Evolutionary conservation across 768 basidiomycete species (phyloP), one percentile per base, ranked within the genome.

Genomic region (Mycena pura): DNA sequence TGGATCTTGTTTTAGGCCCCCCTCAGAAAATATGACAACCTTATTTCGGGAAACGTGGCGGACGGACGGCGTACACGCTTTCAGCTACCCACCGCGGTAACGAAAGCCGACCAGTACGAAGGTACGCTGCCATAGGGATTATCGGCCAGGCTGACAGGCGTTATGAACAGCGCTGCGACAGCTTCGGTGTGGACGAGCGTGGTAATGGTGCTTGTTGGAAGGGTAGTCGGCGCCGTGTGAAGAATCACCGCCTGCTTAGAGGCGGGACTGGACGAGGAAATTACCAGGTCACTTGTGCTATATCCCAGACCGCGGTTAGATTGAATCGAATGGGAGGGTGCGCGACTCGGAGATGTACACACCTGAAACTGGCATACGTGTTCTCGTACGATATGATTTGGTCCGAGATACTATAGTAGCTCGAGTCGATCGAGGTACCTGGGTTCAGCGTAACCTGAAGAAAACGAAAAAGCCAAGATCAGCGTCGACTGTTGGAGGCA

Each of bases 381-480:
- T 69, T 51, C 58, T 78, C 74, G 13, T 65, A 69, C 1, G 75
- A 70, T 22, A 76, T 65, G 27, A 78, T 60, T 8, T 74, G 57
- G 51, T 76, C 69, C 2, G 74, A 68, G 19, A 77, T 68, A 3
- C 56, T 48, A 49, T 73, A 77, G 13, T 56, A 58, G 15, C 41
- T 53, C 21, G 65, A 50, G 9, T 25, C 43, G 15, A 67, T 60
- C 19, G 58, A 53, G 1, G 56, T 57, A 24, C 74, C 74, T 1
- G 75, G 74, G 63, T 76, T 77, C 43, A 77, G 32, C 2, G 65
- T 48, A 22, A 75, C 61, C 74, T 75, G 49, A 15, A 52, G 8
- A 5, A 22, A 40, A 0, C 32, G 19, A n/a, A n/a, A n/a, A n/a
- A n/a, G n/a, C n/a, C 21, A 32, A 19, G 27, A 15, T 24, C 5